These are phyloP conservation scores for Ogataea ramenticola DNA, from an alignment of 805 yeast genomes.

Conservation along the genomic window DNA sequence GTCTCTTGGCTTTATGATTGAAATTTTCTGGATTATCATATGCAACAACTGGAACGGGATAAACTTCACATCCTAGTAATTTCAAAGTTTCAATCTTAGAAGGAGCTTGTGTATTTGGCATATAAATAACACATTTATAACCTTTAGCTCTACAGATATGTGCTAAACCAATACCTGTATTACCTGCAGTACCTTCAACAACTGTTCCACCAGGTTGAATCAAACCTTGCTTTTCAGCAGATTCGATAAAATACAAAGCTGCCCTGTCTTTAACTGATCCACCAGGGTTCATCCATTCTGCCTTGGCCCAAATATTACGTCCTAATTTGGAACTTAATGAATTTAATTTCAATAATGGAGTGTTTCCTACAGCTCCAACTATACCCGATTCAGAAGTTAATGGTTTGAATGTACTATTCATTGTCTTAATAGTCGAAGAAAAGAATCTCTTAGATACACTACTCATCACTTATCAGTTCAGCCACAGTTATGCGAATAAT, in stretches of 20 bases:
- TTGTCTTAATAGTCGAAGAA: neutral
- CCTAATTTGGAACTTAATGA: conserved; percentile 51
- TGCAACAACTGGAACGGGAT: conserved; percentile 86
- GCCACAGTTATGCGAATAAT: no score
- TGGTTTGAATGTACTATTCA: conserved; percentile 44
- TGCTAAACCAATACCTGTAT: conserved; percentile 92
- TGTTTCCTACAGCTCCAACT: conserved; percentile 85
- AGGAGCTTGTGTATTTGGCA: conserved; percentile 87
- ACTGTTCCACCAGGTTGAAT: conserved; percentile 76
- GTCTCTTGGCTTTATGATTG: conserved; percentile 81
- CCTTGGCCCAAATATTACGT: conserved; percentile 79
- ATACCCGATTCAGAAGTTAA: conserved; percentile 61
- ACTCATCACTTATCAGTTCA: no score
- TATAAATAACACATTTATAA: conserved; percentile 77
- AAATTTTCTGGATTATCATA: conserved; percentile 75
- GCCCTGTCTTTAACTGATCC: conserved; percentile 92
- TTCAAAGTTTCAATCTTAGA: conserved; percentile 68
- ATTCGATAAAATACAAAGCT: conserved; percentile 66
- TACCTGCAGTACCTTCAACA: conserved; percentile 93
- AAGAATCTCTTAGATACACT: neutral
- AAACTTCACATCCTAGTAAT: conserved; percentile 76
- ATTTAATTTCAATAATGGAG: conserved; percentile 68
- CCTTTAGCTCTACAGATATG: conserved; percentile 75
- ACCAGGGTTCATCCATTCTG: conserved; percentile 91
- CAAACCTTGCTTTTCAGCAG: conserved; percentile 65